Percentiles rank a stretch among this genome's conserved stretches.
Conservation (phyloP, 2,329 filamentous ascomycete species). For the Pyrenophora graminea region DNA sequence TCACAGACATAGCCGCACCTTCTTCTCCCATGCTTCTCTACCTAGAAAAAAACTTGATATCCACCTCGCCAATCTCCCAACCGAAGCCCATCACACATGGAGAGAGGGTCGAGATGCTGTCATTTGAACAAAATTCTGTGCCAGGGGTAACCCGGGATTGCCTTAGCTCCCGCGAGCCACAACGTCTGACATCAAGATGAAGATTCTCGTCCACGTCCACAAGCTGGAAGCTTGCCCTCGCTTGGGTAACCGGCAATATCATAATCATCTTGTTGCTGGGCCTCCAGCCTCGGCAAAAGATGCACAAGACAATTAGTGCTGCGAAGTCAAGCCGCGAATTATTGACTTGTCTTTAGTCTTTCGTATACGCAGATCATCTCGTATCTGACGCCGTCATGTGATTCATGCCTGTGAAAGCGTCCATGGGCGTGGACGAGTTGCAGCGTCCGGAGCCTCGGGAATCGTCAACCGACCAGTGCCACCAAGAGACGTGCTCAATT, state of each 20-base stretch:
- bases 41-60: background rate
- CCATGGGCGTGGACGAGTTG: too few species aligned
- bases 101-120: background rate
- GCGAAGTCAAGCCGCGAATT: constrained; percentile 21
- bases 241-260: constrained; percentile 1
- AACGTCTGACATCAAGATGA: background rate
- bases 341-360: constrained; percentile 19
- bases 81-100: background rate
- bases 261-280: constrained; percentile 7
- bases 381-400: constrained; percentile 1
- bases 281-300: constrained; percentile 7
- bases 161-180: constrained; percentile 6
- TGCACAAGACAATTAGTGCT: constrained; percentile 8
- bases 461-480: background rate
- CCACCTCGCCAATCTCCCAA: background rate
- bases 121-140: background rate
- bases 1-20: background rate
- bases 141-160: background rate
- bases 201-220: background rate
- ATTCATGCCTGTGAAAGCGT: background rate
- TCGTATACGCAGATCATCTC: constrained; percentile 17
- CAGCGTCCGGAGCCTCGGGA: too few species aligned
- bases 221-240: constrained; percentile 8
- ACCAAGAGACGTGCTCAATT: background rate
- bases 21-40: background rate